Evolutionary conservation across 2,329 filamentous ascomycete species (phyloP).

Genomic region (Cladophialophora carrionii): DNA sequence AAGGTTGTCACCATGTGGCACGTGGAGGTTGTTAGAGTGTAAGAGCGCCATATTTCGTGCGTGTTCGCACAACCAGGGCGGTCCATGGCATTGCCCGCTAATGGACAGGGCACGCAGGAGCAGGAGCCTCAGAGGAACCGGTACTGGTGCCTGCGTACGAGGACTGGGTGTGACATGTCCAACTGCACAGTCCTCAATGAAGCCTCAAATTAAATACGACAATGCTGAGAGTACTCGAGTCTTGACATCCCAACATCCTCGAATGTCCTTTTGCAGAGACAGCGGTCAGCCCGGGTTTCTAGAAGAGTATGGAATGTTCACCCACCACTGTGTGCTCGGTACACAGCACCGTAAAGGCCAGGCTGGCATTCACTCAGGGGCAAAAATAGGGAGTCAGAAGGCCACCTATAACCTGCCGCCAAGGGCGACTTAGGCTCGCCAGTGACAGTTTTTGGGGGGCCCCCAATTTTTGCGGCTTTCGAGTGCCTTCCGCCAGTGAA

Average conservation of each 20-base stretch:
- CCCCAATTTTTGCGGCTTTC: constrained; percentile 10
- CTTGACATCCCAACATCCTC: background rate
- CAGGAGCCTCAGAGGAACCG: background rate
- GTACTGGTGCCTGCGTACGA: background rate
- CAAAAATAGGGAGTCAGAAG: constrained; percentile 11
- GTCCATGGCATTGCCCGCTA: background rate
- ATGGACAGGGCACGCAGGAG: background rate
- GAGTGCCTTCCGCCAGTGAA: constrained; percentile 18
- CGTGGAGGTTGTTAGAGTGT: background rate
- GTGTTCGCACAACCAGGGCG: too few relatives aligned
- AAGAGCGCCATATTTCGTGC: background rate
- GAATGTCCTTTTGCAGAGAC: background rate
- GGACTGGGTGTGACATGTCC: background rate
- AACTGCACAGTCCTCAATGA: background rate
- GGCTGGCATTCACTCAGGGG: constrained; percentile 22
- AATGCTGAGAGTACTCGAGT: background rate
- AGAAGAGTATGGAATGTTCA: background rate
- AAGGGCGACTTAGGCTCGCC: background rate
- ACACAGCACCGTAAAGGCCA: constrained; percentile 12
- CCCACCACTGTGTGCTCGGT: too few relatives aligned
- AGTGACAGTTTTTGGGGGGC: constrained; percentile 2
- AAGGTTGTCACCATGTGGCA: background rate
- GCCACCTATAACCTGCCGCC: constrained; percentile 6
- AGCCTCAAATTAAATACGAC: too few relatives aligned
- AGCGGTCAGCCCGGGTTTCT: too few relatives aligned